A percentile compares a stretch with the other conserved stretches of the same genome.
Conservation (phyloP, 1,284 basidiomycete species). For the Rhodotorula sp. region DNA sequence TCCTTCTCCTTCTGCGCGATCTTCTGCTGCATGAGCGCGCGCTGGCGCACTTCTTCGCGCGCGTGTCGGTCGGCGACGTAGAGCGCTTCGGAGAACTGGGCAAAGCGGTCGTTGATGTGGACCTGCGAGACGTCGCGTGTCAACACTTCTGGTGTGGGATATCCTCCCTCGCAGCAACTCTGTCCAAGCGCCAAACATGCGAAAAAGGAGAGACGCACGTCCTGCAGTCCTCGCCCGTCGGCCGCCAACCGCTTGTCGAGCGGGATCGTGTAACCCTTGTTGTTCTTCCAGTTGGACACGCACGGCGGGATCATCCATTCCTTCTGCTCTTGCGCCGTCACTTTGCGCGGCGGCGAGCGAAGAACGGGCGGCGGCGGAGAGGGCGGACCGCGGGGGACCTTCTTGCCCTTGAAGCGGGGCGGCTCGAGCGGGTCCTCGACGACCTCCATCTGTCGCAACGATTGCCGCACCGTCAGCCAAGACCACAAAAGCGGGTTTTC, state of each 20-base stretch:
- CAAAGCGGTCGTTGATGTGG: constrained; percentile 99
- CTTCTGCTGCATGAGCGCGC: constrained; percentile 96
- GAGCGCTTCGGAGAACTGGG: constrained; percentile 95
- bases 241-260: constrained; percentile 97
- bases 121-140: constrained; percentile 58
- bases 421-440: constrained; percentile 97
- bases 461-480: neutral
- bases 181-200: neutral
- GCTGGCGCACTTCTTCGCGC: constrained; percentile 94
- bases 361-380: constrained; percentile 97
- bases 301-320: constrained; percentile 99
- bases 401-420: constrained; percentile 96
- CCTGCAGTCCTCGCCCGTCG: constrained; percentile 94
- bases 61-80: constrained; percentile 98
- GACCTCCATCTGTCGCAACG: constrained; percentile 59
- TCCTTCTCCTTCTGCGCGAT: constrained; percentile 97
- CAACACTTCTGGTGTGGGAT: too few relatives aligned
- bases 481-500: neutral
- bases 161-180: too few relatives aligned
- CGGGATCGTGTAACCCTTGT: constrained; percentile 99
- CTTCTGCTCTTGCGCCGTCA: constrained; percentile 95
- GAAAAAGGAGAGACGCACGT: constrained; percentile 63
- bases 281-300: constrained; percentile 99
- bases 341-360: constrained; percentile 91
- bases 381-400: constrained; percentile 91